Percentiles rank a stretch among this genome's conserved stretches.
These are phyloP conservation scores for Teratosphaeria zuluensis DNA, from an alignment of 2,329 filamentous ascomycete genomes.

Conservation along the genomic window DNA sequence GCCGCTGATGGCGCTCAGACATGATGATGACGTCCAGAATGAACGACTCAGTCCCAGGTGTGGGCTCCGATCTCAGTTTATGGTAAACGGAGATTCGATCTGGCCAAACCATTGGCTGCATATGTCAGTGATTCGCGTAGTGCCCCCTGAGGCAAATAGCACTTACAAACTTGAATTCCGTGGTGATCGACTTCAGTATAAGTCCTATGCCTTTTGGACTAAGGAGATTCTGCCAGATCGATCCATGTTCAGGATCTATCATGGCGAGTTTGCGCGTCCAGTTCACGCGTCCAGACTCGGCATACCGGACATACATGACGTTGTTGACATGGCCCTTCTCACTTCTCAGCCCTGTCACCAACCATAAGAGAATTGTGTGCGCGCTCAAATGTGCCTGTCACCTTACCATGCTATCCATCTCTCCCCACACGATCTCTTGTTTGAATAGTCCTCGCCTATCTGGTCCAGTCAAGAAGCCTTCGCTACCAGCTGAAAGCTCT, in stretches of 20 bases:
- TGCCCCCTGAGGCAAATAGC: background rate
- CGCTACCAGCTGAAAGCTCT: conserved; percentile 59
- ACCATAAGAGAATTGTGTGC: background rate
- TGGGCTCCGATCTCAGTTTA: conserved; percentile 53
- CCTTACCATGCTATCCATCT: conserved; percentile 59
- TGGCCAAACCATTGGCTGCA: conserved; percentile 72
- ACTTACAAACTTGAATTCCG: conserved; percentile 80
- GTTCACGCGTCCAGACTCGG: conserved; percentile 70
- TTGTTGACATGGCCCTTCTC: conserved; percentile 69
- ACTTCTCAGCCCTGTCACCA: conserved; percentile 16
- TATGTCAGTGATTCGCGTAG: background rate
- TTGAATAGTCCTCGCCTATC: conserved; percentile 53
- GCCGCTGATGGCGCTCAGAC: conserved; percentile 63
- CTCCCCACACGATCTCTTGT: conserved; percentile 70
- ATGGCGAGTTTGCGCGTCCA: conserved; percentile 64
- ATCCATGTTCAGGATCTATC: conserved; percentile 50
- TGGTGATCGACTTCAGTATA: conserved; percentile 69
- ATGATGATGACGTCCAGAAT: conserved; percentile 55
- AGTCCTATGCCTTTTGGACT: conserved; percentile 58
- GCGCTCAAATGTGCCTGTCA: background rate
- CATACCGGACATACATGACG: conserved; percentile 71
- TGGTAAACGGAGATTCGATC: conserved; percentile 78
- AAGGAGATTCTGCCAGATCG: conserved; percentile 60
- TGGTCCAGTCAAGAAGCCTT: conserved; percentile 61
- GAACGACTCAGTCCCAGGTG: conserved; percentile 44